Evolutionary conservation across 768 basidiomycete genomes (phyloP), one percentile per base, ranked within the genome.

Genomic region (Boletus rex-veris): DNA sequence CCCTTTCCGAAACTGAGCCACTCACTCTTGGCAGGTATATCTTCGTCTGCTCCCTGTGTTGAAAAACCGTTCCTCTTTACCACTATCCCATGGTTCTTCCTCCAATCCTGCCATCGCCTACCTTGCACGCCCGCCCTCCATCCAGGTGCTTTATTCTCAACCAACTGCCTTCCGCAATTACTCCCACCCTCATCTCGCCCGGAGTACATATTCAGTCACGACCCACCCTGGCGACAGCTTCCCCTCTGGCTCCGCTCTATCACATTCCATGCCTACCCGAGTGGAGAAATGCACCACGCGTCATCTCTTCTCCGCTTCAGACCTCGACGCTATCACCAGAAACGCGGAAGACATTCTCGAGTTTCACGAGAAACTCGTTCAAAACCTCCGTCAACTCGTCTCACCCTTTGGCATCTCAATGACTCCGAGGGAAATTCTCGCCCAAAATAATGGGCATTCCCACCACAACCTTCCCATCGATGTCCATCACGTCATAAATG

Each of bases 301-400:
- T 15, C 76, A 77, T 44, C 67, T 89, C 7, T 80, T 90, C 58
- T 76, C 81, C 16, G 76, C 81, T 45, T 64, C 64, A 12, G 87
- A 90, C 62, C 68, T 88, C 19, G 80, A 80, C 43, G 54, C 75
- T 5, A 68, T 92, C 52, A 79, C 78, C 39, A 80, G 89, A 40
- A 90, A 91, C 72, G 80, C 83, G 5, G 79, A 79, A 53, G 80
- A 87, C 28, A 73, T 92, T 21, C 75, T 92, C 48, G 71, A 75
- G 24, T 69, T 90, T 14, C 90, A 92, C 56, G 85, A 90, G 64
- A 72, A 74, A 9, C 82, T 92, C 41, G 75, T 84, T n/a, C 67
- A 67, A 47, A 79, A 80, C 58, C 76, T 92, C 40, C 70, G 74
- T 35, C 65, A 66, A 5, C 77, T 77, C 19, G 66, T 87, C 36